Base-by-base conservation (phyloP, 2,329 filamentous ascomycete species). In the Xenoacremonium recifei region DNA sequence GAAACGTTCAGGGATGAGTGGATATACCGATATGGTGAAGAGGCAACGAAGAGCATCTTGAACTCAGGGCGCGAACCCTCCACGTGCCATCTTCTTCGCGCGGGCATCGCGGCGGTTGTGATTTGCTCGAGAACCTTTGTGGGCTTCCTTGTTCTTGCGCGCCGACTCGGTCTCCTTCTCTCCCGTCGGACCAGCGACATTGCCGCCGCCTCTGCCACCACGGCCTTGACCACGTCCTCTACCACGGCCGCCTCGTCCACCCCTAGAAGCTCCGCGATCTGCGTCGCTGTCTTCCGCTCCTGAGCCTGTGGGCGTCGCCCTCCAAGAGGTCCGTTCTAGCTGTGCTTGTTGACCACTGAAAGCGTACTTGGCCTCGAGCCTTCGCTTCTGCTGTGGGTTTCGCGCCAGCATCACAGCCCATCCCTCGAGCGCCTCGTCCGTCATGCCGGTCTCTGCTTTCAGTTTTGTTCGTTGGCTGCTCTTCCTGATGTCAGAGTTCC, bases 381-480 rank as follows among this genome's bases (percentile, higher is more conserved):
- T 75, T 42, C 80, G 78, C 61, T 85, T 71, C 45, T 84, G 77
- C 55, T 80, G 78, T 1, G 87, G 77, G 54, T 92, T 85, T 21
- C 91, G 78, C 11, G 73, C 70, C 6, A 96, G 67, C 88, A 97
- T 95, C 36, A 96, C 70, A 0, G 80, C 89, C 91, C 92, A 99
- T 5, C 93, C 93, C 65, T 97, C 93, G 23, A 99, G 85, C 3
- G 86, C 84, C 65, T 97, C 92, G 54, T 97, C 91, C 1, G 89
- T 90, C 89, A 96, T 89, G 4, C 85, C 85, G 1, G 89, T 95
- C 45, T 90, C 83, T 17, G 77, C 76, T 53, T 84, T 86, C 36
- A 99, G 62, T 23, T 77, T 77, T 6, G 64, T 66, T 29, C 93
- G 76, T 2, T 76, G 69, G 17, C 76, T 73, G 0, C 84, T 75